These are phyloP conservation scores for Paraurostyla sp. DNA, from an alignment of 73 alveolate species.

Conservation along the genomic window DNA sequence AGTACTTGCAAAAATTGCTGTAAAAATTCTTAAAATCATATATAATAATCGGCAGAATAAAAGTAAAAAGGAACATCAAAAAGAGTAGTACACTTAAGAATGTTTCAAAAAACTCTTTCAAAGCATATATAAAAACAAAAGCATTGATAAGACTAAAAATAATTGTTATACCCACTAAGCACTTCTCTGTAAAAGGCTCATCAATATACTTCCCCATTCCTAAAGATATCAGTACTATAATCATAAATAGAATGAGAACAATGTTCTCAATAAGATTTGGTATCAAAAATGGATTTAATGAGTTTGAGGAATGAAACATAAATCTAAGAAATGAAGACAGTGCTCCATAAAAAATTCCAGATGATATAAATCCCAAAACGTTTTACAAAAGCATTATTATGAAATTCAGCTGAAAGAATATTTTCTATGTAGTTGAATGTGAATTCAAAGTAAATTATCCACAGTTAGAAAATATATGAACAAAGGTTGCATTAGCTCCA, in stretches of 20 bases:
- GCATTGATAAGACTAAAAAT: background rate
- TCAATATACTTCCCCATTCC: constrained; percentile 33
- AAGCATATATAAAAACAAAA: background rate
- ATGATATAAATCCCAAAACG: background rate
- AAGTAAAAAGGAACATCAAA: background rate
- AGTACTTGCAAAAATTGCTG: background rate
- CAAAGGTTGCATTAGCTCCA: constrained; percentile 61
- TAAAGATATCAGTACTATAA: background rate
- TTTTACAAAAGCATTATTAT: background rate
- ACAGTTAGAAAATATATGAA: background rate
- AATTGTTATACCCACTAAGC: background rate
- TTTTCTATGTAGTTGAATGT: background rate
- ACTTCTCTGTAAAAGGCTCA: background rate
- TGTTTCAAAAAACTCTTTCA: constrained; percentile 11
- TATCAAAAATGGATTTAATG: background rate
- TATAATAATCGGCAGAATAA: background rate
- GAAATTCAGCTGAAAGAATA: background rate
- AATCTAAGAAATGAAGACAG: background rate
- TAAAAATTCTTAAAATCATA: background rate
- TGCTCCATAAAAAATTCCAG: constrained; percentile 23
- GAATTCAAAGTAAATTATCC: background rate
- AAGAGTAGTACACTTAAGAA: background rate
- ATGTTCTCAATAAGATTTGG: background rate
- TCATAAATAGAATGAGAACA: background rate
- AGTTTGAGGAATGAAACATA: background rate